phyloP scores from a whole-genome alignment of 345 rosid genomes.

The Lepidium sativum region DNA sequence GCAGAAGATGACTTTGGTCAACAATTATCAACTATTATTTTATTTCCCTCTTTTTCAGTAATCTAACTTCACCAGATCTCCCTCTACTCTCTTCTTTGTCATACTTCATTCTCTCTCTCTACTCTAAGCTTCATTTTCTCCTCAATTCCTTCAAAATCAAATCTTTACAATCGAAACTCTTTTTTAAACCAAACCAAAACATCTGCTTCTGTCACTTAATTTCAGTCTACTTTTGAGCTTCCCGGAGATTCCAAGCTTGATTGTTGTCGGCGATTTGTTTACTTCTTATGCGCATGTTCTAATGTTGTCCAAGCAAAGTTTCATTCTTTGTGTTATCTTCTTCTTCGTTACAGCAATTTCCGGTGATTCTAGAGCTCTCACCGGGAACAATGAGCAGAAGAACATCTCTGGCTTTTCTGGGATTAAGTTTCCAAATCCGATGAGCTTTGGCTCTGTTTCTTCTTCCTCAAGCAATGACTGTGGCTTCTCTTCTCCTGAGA shows the following conservation, averaged over 20 bases:
- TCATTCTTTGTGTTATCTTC: constrained; percentile 29
- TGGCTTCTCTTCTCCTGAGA: constrained; percentile 33
- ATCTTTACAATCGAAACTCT: background rate
- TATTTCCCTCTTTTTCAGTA: constrained; percentile 1
- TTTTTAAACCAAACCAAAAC: background rate
- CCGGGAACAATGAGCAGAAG: constrained; percentile 30
- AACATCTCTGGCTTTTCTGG: constrained; percentile 53
- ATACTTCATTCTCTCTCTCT: background rate
- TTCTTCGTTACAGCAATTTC: constrained; percentile 29
- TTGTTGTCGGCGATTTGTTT: background rate
- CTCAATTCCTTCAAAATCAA: background rate
- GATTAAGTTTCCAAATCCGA: constrained; percentile 50
- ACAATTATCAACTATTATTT: constrained; percentile 10
- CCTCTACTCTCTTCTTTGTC: constrained; percentile 4
- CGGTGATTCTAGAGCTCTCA: constrained; percentile 29
- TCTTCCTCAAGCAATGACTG: constrained; percentile 55
- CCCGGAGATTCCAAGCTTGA: background rate
- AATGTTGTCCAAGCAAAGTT: constrained; percentile 42
- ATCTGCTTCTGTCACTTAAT: constrained; percentile 14
- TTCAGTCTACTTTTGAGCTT: background rate
- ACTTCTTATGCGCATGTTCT: background rate
- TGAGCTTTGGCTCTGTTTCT: constrained; percentile 69
- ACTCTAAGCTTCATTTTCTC: background rate
- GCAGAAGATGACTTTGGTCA: constrained; percentile 23
- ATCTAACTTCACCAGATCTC: constrained; percentile 12